Evolutionary conservation across 441 rosid species (phyloP), one percentile per base, ranked within the genome.

Genomic region (Aleurites moluccanus): DNA sequence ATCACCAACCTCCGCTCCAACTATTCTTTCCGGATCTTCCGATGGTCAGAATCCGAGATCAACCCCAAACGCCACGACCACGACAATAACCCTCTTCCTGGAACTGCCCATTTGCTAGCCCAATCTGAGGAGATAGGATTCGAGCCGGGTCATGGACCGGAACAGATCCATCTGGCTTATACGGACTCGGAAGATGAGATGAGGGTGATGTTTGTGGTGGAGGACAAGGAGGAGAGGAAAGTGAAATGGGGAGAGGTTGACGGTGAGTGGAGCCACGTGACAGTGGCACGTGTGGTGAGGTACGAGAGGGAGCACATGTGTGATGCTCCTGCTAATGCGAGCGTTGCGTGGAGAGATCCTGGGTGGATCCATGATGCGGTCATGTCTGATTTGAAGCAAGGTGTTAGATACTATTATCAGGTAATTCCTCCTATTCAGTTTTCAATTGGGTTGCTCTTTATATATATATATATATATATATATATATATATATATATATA

Each of bases 281-380:
- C 38, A n/a, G 77, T 21, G 83, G 86, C 95, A 66, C 85, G 86
- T 83, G 94, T 82, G 76, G 81, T 21, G 77, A 84, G 89, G 84
- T 94, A 94, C 60, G 94, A 90, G 85, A 84, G 72, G 72, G 92
- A 89, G 67, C 86, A 91, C 59, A 82, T 94, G 97, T 92, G 97
- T 64, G 89, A 91, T 75, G 76, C 81, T n/a, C 97, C 97, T 2
- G 98, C 98, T 15, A 94, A 94, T 69, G 52, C 79, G 2, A 84
- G 89, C 2, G 25, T 83, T 21, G 97, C 94, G 61, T 92, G 98
- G 97, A 91, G 98, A 75, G 98, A 94, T 86, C 97, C 97, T 10
- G 97, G 98, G 21, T 94, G 97, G 97, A 84, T 83, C 20, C 88
- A 90, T 62, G 92, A 90, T 62, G 91, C 78, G 0, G 86, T 94